These are phyloP conservation scores for Scheffersomyces segobiensis DNA, from an alignment of 1,139 yeast species.

Conservation along the genomic window DNA sequence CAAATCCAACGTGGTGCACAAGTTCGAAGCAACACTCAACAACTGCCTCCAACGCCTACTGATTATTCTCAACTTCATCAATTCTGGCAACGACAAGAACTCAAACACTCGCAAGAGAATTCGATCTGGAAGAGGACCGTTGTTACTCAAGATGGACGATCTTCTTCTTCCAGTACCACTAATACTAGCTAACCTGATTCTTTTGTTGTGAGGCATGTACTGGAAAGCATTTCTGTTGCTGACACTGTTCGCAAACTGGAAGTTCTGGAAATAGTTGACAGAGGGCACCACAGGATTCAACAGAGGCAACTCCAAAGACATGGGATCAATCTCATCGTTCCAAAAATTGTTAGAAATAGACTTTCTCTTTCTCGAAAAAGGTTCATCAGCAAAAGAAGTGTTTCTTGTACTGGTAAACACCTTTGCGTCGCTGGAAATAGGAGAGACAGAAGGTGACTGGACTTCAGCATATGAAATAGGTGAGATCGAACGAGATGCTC, in stretches of 20 bases:
- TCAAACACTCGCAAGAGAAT: conserved; percentile 54
- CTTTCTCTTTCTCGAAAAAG: conserved; percentile 8
- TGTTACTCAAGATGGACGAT: conserved; percentile 52
- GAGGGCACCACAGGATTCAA: conserved; percentile 36
- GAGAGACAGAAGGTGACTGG: conserved; percentile 2
- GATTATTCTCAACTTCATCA: conserved; percentile 58
- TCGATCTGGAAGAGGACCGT: conserved; percentile 61
- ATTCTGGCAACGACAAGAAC: conserved; percentile 50
- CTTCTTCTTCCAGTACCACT: conserved; percentile 44
- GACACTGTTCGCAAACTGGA: conserved; percentile 8
- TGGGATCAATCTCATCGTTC: conserved; percentile 5
- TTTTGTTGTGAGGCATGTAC: conserved; percentile 54
- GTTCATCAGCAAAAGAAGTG: conserved; percentile 4
- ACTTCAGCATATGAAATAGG: conserved; percentile 18
- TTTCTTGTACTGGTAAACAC: conserved; percentile 1
- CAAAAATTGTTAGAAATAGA: conserved; percentile 6
- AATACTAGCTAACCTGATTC: conserved; percentile 46
- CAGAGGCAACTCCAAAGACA: conserved; percentile 28
- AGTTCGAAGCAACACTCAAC: conserved; percentile 54
- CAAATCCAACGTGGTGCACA: conserved; percentile 54
- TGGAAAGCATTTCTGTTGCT: conserved; percentile 28
- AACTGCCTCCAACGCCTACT: conserved; percentile 69
- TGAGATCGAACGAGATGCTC: conserved; percentile 24
- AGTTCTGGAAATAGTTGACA: conserved; percentile 28
- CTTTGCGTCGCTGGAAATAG: conserved; percentile 7